These are phyloP conservation scores for Neurospora sp. DNA, from an alignment of 495 filamentous ascomycete species.

Conservation along the genomic window DNA sequence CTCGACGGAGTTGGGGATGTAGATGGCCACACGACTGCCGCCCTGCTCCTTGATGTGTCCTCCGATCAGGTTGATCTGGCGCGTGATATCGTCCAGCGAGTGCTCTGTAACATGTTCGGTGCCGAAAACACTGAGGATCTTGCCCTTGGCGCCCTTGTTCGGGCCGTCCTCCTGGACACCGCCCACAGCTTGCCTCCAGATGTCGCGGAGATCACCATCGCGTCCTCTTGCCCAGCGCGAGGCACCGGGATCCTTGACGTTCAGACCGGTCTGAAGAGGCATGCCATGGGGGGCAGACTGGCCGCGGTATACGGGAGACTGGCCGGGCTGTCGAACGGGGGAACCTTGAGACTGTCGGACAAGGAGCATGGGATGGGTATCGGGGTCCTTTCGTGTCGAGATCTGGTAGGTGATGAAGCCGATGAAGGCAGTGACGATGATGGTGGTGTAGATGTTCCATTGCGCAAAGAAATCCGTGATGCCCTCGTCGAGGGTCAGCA, in stretches of 20 bases:
- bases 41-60: conserved; percentile 55
- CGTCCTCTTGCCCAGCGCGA: conserved; percentile 73
- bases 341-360: conserved; percentile 70
- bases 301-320: conserved; percentile 74
- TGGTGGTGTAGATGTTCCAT: conserved; percentile 70
- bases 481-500: conserved; percentile 56
- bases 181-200: conserved; percentile 71
- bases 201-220: conserved; percentile 83
- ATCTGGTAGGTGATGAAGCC: conserved; percentile 43
- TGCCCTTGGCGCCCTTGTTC: conserved; percentile 53
- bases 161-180: conserved; percentile 52
- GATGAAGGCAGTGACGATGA: conserved; percentile 50
- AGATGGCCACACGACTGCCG: conserved; percentile 75
- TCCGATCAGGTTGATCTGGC: conserved; percentile 82
- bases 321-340: conserved; percentile 69
- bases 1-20: conserved; percentile 89
- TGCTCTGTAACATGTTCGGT: conserved; percentile 62
- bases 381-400: conserved; percentile 52
- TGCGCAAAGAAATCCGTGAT: conserved; percentile 57
- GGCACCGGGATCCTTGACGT: conserved; percentile 71
- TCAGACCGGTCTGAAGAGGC: conserved; percentile 70
- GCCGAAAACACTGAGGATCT: conserved; percentile 73
- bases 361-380: conserved; percentile 84
- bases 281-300: conserved; percentile 74
- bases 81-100: conserved; percentile 56